phyloP scores from a whole-genome alignment of 2,329 filamentous ascomycete genomes.

The Corniculantispora saksenae region DNA sequence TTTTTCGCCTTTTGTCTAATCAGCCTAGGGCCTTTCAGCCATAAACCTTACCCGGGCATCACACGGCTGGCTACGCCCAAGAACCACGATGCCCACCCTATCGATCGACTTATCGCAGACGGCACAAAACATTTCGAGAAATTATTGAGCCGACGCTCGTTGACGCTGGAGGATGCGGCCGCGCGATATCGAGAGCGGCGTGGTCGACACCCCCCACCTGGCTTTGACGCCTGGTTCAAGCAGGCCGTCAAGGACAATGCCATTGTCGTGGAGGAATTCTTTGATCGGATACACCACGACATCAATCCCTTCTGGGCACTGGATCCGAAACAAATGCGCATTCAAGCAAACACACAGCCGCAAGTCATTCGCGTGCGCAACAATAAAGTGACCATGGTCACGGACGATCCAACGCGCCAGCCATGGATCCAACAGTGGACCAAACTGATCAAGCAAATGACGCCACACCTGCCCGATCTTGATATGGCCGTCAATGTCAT shows the following conservation, averaged over 20 bases:
- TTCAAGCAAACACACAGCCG: conserved; percentile 55
- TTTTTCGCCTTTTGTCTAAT: neutral
- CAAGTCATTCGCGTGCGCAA: conserved; percentile 63
- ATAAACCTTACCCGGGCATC: conserved; percentile 7
- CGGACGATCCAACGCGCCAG: conserved; percentile 45
- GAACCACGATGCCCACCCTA: conserved; percentile 43
- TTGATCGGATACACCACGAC: conserved; percentile 65
- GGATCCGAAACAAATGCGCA: conserved; percentile 48
- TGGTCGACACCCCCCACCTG: conserved; percentile 63
- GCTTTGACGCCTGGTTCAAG: conserved; percentile 61
- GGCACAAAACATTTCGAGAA: conserved; percentile 43
- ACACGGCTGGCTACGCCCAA: neutral
- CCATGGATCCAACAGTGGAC: conserved; percentile 61
- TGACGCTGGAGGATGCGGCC: conserved; percentile 55
- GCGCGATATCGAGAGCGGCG: conserved; percentile 58
- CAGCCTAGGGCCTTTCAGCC: neutral
- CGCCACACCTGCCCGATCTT: conserved; percentile 63
- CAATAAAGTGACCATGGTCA: conserved; percentile 48
- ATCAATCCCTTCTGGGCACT: conserved; percentile 59
- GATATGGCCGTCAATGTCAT: conserved; percentile 67
- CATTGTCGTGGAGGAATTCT: conserved; percentile 63
- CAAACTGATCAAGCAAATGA: conserved; percentile 53
- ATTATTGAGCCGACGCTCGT: conserved; percentile 46
- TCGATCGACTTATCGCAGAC: conserved; percentile 51
- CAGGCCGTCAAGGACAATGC: conserved; percentile 55